Evolutionary conservation across 805 yeast species (phyloP).

Genomic region (Pichia nanzhaoensis): DNA sequence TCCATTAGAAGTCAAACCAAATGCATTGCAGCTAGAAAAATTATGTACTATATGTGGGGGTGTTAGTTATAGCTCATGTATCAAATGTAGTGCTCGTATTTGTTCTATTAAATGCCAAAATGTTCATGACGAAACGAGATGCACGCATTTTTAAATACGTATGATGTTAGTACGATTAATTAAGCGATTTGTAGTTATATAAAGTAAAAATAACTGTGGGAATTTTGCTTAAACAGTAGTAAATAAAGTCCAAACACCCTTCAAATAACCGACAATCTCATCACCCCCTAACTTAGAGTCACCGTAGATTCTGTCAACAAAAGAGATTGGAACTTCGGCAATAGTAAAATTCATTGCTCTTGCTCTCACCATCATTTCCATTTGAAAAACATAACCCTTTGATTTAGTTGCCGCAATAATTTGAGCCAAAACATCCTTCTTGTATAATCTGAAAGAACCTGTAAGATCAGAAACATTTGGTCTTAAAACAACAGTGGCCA

Average conservation of each 20-base stretch:
- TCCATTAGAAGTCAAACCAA: conserved; percentile 28
- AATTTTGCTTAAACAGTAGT: conserved; percentile 41
- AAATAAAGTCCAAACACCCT: conserved; percentile 70
- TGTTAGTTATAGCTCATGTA: conserved; percentile 35
- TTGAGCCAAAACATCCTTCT: conserved; percentile 58
- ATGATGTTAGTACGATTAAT: background rate
- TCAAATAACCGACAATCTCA: conserved; percentile 69
- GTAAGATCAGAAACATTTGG: conserved; percentile 71
- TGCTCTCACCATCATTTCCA: conserved; percentile 86
- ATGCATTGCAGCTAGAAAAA: conserved; percentile 32
- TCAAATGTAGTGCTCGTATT: conserved; percentile 35
- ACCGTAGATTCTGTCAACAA: conserved; percentile 74
- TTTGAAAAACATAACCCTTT: conserved; percentile 79
- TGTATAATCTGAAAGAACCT: conserved; percentile 71
- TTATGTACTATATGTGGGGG: conserved; percentile 43
- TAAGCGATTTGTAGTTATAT: background rate
- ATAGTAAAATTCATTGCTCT: conserved; percentile 64
- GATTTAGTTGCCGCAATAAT: conserved; percentile 62
- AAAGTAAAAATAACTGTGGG: background rate
- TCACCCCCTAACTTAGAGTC: conserved; percentile 76
- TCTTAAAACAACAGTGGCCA: conserved; percentile 63
- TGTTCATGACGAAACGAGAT: conserved; percentile 40
- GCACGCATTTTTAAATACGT: conserved; percentile 27
- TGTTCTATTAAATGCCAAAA: conserved; percentile 36
- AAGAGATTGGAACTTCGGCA: conserved; percentile 73